Evolutionary conservation across 2,329 filamentous ascomycete genomes (phyloP), one percentile per base, ranked within the genome.

Genomic region (Penicillium decumbens): DNA sequence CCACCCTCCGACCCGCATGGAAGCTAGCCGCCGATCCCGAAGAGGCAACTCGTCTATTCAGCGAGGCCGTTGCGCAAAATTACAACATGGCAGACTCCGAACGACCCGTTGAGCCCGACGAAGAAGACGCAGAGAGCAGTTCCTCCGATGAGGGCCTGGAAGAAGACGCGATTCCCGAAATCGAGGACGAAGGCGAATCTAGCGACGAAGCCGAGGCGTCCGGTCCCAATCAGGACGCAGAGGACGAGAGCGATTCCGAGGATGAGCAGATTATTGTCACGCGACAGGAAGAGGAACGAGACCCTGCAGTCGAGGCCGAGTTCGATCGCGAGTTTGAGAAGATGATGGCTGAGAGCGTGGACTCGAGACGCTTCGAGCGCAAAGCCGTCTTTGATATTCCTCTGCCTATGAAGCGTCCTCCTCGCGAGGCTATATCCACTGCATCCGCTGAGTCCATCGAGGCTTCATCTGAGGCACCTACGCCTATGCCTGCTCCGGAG

Each of bases 301-400:
- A 98, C 58, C 91, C 92, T 0, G 91, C 96, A 72, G 89, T 87
- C 35, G 93, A 98, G 65, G 93, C 92, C 6, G 93, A 98, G 37
- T 98, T 98, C 67, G 95, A 98, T 66, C 88, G 92, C 61, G 93
- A 97, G 71, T 93, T 95, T 69, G 91, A 93, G 32, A 96, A 95
- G 71, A 88, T 98, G 82, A 97, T 98, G 92, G 82, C 91, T 43
- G 93, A 98, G 70, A 96, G 92, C 73, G 76, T 95, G 62, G 93
- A 98, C 60, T 95, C 92, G 4, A 84, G 93, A 61, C 96, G 95
- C 63, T 95, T 95, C 60, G 93, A 98, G 65, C 88, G 93, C 54
- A 96, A 95, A 72, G 84, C 88, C 25, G 80, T 93, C 44, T 96
- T 98, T 64, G 95, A 98, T 67, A 89, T 97, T n/a, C 90, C 95